Conservation (phyloP, 2,329 filamentous ascomycete species). For the Claviceps sp. region DNA sequence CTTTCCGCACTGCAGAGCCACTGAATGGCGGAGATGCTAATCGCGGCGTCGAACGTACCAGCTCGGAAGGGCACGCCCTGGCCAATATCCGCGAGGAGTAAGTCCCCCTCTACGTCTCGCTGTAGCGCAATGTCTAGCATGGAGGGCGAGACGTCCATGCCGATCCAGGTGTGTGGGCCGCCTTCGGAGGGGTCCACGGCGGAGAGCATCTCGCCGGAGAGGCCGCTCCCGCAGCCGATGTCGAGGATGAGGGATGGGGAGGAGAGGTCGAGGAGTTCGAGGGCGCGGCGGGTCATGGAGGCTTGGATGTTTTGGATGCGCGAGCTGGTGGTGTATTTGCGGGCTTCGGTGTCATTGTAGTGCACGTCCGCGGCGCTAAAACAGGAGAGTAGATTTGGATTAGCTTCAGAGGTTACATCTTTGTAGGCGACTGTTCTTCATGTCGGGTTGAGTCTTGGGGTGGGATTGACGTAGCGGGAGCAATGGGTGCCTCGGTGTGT, state of each 20-base stretch:
- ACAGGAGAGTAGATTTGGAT: too few relatives aligned
- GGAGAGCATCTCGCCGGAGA: slow-evolving; percentile 87
- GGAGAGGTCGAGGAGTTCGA: slow-evolving; percentile 74
- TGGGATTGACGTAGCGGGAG: slow-evolving; percentile 6
- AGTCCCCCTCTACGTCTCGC: slow-evolving; percentile 79
- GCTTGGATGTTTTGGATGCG: slow-evolving; percentile 94
- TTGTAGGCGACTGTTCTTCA: too few relatives aligned
- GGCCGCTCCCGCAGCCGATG: slow-evolving; percentile 87
- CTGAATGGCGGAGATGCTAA: slow-evolving; percentile 91
- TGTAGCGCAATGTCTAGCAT: slow-evolving; percentile 95
- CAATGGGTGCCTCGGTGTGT: slow-evolving; percentile 2
- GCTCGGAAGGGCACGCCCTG: slow-evolving; percentile 90
- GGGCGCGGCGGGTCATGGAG: slow-evolving; percentile 83
- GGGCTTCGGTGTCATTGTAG: slow-evolving; percentile 90
- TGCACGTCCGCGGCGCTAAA: slow-evolving; percentile 82
- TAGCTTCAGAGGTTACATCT: too few relatives aligned
- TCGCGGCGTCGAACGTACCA: slow-evolving; percentile 85
- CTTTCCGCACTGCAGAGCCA: slow-evolving; percentile 96
- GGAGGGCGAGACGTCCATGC: slow-evolving; percentile 87
- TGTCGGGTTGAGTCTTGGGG: background rate
- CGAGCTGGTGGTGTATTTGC: slow-evolving; percentile 93
- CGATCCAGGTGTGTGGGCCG: slow-evolving; percentile 89
- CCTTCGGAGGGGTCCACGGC: slow-evolving; percentile 54
- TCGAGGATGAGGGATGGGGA: slow-evolving; percentile 82
- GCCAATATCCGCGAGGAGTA: slow-evolving; percentile 89